Percentiles rank a stretch among this genome's conserved stretches.
These are phyloP conservation scores for Harringtonia aguacate DNA, from an alignment of 2,329 filamentous ascomycete species.

Conservation along the genomic window DNA sequence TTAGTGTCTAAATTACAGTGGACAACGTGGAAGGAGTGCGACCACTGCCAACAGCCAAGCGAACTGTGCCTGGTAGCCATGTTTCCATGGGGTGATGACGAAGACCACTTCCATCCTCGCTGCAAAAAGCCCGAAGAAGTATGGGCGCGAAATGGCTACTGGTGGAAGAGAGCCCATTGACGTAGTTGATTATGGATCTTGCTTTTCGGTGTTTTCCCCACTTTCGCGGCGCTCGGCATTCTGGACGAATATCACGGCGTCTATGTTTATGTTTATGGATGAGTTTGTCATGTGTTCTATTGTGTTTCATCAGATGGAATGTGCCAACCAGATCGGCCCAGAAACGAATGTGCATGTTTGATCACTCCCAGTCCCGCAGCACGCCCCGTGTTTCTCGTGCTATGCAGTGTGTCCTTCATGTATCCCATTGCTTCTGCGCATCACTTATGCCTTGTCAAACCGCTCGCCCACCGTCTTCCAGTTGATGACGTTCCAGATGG, in stretches of 20 bases:
- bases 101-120: conserved; percentile 13
- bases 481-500: conserved; percentile 92
- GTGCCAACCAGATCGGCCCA: neutral
- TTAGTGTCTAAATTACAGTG: conserved; percentile 21
- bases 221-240: too few species aligned
- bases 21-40: conserved; percentile 24
- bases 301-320: too few species aligned
- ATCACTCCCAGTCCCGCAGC: too few species aligned
- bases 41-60: conserved; percentile 15
- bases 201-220: neutral
- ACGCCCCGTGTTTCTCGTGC: too few species aligned
- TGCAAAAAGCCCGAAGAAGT: conserved; percentile 2
- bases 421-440: too few species aligned
- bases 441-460: conserved; percentile 30
- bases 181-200: neutral
- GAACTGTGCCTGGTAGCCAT: conserved; percentile 27
- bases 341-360: too few species aligned
- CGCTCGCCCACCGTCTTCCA: conserved; percentile 83
- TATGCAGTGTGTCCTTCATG: too few species aligned
- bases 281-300: too few species aligned
- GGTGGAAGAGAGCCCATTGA: neutral
- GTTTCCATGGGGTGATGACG: conserved; percentile 23
- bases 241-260: too few species aligned
- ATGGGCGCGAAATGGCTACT: neutral
- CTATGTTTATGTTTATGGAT: too few species aligned